These are phyloP conservation scores for Populus euphratica DNA, from an alignment of 345 rosid genomes.

Conservation along the genomic window DNA sequence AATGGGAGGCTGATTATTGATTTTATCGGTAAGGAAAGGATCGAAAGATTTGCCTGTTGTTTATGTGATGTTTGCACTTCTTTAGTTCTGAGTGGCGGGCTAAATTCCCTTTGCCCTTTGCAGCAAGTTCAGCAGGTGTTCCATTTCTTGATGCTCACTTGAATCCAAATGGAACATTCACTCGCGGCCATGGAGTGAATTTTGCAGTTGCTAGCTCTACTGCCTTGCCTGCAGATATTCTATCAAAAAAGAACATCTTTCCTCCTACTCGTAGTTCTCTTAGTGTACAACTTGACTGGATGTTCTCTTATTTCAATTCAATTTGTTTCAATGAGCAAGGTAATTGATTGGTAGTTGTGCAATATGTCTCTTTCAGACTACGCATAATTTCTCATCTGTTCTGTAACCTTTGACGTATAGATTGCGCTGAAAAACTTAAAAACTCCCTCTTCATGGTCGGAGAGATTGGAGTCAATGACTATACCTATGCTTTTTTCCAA, in stretches of 20 bases:
- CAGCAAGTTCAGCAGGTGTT: conserved; percentile 14
- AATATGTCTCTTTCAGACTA: too few species aligned
- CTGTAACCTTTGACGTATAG: neutral
- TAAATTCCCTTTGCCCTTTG: neutral
- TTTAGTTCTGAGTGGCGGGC: too few species aligned
- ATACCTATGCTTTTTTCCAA: neutral
- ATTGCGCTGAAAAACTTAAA: conserved; percentile 1
- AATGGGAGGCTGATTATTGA: conserved; percentile 26
- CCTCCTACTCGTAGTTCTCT: neutral
- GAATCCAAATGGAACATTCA: neutral
- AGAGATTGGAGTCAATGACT: conserved; percentile 4
- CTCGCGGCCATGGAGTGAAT: conserved; percentile 6
- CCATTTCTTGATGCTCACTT: conserved; percentile 2
- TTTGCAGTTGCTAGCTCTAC: conserved; percentile 6
- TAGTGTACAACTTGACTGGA: conserved; percentile 5
- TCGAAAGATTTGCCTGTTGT: too few species aligned
- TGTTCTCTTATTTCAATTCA: neutral
- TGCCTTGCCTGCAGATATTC: neutral
- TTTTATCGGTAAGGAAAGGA: conserved; percentile 16
- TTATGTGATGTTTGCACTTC: too few species aligned
- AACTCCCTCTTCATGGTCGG: conserved; percentile 1
- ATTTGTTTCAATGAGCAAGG: too few species aligned
- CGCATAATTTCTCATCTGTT: too few species aligned
- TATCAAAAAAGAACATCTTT: neutral
- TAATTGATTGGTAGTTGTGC: too few species aligned